phyloP scores from a whole-genome alignment of 306 rosid genomes.

The Inga leiocalycina region DNA sequence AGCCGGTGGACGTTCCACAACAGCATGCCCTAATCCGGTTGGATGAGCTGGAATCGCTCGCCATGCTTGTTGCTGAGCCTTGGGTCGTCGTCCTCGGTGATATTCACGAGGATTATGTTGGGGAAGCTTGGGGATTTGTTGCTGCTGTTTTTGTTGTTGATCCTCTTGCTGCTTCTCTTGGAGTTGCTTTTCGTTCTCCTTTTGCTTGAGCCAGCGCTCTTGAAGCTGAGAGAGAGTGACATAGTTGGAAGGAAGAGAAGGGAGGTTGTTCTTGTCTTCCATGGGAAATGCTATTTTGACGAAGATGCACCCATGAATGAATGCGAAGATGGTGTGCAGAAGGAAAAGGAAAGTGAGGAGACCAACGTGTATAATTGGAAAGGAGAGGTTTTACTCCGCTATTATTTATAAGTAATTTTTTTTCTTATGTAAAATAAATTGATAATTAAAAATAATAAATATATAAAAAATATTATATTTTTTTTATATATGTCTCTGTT shows the following conservation, averaged over 20 bases:
- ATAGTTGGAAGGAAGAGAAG: constrained; percentile 51
- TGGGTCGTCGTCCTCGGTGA: not conserved
- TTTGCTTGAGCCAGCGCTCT: constrained; percentile 53
- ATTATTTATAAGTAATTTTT: no score
- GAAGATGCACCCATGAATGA: not conserved
- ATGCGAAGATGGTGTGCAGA: not conserved
- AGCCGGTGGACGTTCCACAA: not conserved
- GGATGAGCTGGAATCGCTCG: not conserved
- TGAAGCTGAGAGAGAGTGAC: constrained; percentile 53
- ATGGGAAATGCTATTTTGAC: not conserved
- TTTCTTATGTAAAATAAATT: no score
- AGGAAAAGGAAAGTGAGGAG: not conserved
- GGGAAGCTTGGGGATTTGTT: not conserved
- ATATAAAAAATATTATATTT: no score
- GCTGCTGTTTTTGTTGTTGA: constrained; percentile 13
- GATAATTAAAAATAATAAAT: no score
- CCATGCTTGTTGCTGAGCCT: not conserved
- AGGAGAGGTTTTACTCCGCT: no score
- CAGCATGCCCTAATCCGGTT: not conserved
- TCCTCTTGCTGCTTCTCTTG: constrained; percentile 17
- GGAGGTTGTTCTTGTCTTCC: constrained; percentile 16
- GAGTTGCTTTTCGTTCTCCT: constrained; percentile 18
- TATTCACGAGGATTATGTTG: constrained; percentile 13
- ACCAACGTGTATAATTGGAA: not conserved
- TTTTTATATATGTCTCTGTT: no score